A percentile compares a stretch with the other conserved stretches of the same genome.
These are phyloP conservation scores for Talaromyces sp. DNA, from an alignment of 2,329 filamentous ascomycete genomes.

Conservation along the genomic window DNA sequence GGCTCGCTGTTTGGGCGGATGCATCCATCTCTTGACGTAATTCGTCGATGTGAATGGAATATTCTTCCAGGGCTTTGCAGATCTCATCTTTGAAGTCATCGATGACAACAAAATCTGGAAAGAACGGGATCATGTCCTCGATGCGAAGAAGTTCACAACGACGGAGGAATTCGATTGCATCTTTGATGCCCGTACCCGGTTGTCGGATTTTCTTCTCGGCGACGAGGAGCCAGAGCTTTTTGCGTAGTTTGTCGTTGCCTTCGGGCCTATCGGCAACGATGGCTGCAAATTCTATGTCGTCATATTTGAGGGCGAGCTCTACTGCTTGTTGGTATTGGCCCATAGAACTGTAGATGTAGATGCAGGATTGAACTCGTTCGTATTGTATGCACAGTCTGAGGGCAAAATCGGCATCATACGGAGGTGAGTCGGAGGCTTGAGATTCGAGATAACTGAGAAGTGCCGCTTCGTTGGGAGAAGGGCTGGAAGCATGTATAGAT, in stretches of 20 bases:
- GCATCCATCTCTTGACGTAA: constrained; percentile 96
- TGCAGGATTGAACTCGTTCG: constrained; percentile 86
- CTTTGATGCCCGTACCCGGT: constrained; percentile 80
- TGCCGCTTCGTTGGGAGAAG: constrained; percentile 77
- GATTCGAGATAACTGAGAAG: constrained; percentile 86
- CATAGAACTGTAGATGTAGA: constrained; percentile 97
- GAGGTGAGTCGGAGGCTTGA: constrained; percentile 78
- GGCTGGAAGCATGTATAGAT: constrained; percentile 87
- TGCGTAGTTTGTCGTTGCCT: constrained; percentile 74
- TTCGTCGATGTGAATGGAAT: constrained; percentile 82
- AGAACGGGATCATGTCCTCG: constrained; percentile 96
- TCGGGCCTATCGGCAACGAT: constrained; percentile 81
- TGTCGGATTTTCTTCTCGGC: constrained; percentile 86
- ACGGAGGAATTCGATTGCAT: constrained; percentile 88
- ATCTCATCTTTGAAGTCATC: constrained; percentile 99
- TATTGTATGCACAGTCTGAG: constrained; percentile 93
- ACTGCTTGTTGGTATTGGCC: constrained; percentile 90
- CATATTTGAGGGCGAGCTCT: constrained; percentile 83
- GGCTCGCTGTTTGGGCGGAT: constrained; percentile 77
- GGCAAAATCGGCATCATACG: constrained; percentile 94
- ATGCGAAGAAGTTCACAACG: constrained; percentile 89
- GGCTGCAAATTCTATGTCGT: constrained; percentile 84
- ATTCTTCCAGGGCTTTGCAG: constrained; percentile 87
- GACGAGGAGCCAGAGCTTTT: constrained; percentile 92
- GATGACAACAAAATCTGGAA: constrained; percentile 97